Evolutionary conservation across 805 yeast genomes (phyloP).

Genomic region (Wickerhamiella lipophila): DNA sequence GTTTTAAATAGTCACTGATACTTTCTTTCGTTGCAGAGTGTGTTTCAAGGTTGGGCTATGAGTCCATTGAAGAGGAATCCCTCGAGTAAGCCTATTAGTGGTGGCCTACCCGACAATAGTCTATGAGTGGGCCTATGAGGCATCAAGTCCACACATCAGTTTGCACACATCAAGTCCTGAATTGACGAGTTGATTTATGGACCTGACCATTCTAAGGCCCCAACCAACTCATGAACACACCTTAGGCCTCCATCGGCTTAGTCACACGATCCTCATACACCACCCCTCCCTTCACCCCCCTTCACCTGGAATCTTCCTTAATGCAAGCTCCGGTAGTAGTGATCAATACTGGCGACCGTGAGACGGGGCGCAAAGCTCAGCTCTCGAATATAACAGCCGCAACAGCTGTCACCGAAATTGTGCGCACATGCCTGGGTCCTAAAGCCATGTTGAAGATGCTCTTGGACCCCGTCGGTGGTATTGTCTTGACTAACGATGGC

Average conservation of each 20-base stretch:
- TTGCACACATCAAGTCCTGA: too few species aligned
- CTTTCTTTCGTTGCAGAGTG: not conserved
- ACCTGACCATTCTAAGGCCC: too few species aligned
- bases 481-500: slow-evolving; percentile 94
- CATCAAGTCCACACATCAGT: too few species aligned
- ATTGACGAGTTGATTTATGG: too few species aligned
- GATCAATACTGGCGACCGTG: slow-evolving; percentile 80
- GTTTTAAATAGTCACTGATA: not conserved
- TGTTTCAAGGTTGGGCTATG: too few species aligned
- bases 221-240: too few species aligned
- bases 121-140: too few species aligned
- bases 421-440: slow-evolving; percentile 96
- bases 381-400: slow-evolving; percentile 96
- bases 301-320: not conserved
- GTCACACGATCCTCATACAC: too few species aligned
- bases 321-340: slow-evolving; percentile 82
- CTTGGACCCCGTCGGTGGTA: slow-evolving; percentile 87
- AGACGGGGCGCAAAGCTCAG: slow-evolving; percentile 95
- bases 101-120: too few species aligned
- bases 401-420: slow-evolving; percentile 96
- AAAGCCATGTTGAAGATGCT: slow-evolving; percentile 98
- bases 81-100: too few species aligned
- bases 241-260: too few species aligned
- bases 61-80: too few species aligned
- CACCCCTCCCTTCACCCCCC: not conserved